Evolutionary conservation across 2,329 filamentous ascomycete genomes (phyloP), one percentile per base, ranked within the genome.

Genomic region (Teratosphaeria epicoccoides): DNA sequence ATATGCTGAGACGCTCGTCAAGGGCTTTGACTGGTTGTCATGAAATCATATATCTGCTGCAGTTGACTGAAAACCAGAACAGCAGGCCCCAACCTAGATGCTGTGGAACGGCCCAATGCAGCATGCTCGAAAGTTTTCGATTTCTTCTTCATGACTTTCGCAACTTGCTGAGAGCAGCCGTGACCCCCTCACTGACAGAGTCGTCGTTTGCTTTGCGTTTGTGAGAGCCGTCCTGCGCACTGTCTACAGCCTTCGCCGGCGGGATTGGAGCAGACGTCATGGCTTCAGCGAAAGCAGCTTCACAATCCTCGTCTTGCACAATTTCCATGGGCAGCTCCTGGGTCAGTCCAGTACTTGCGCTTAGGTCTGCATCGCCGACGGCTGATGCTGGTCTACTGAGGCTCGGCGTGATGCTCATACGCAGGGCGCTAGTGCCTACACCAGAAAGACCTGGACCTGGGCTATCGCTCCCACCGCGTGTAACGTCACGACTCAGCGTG

Each of bases 251-350:
- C 33, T 40, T 40, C 33, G 9, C 20, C n/a, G 33, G n/a, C 9
- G 4, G 24, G 12, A 25, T 40, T 17, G 17, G n/a, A 73, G 49
- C 76, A 76, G 24, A 76, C 72, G 29, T 73, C 69, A 6, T 69
- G 66, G 24, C 62, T 70, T 70, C 22, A 73, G 71, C 43, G 82
- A 64, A 2, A 73, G 76, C 56, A 77, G 73, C 63, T 76, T 77
- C 12, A 82, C 78, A 1, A 77, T 78, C 49, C 73, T 76, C 12
- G 79, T 79, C 54, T 81, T 83, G 61, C 78, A 82, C 49, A 84
- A 57, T 49, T 80, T 68, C 66, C 11, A 52, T 47, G 6, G 46
- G 26, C 1, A 55, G 10, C 10, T 56, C 17, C 47, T 63, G 57
- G 9, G 70, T 66, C 10, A 63, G 54, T 28, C 69, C 64, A 33